Conservation (phyloP, 2,329 filamentous ascomycete species). For the Samsoniella hepiali region DNA sequence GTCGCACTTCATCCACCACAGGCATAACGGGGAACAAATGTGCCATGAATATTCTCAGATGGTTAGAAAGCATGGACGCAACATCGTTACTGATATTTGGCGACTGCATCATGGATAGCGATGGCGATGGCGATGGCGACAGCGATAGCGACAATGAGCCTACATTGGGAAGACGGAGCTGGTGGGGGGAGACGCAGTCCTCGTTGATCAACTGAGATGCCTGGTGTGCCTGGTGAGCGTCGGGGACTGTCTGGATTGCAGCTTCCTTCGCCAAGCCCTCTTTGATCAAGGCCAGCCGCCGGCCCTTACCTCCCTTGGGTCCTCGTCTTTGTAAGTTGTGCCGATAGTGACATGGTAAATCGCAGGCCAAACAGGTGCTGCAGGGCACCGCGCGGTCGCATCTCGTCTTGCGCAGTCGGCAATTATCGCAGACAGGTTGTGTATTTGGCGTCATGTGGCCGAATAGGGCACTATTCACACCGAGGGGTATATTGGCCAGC, state of each 20-base stretch:
- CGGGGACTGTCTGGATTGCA: neutral
- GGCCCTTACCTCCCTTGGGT: slow-evolving; percentile 29
- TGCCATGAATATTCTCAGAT: slow-evolving; percentile 30
- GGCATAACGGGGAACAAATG: slow-evolving; percentile 34
- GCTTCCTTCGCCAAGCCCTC: slow-evolving; percentile 23
- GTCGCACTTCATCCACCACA: slow-evolving; percentile 28
- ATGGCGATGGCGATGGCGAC: neutral
- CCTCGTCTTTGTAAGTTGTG: slow-evolving; percentile 31
- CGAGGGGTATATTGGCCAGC: no score
- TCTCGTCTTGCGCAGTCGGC: slow-evolving; percentile 30
- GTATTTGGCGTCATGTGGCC: slow-evolving; percentile 7
- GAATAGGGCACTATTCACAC: no score
- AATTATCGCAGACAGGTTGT: slow-evolving; percentile 14
- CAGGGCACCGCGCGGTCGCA: slow-evolving; percentile 32
- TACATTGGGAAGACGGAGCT: neutral
- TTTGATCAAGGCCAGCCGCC: slow-evolving; percentile 28
- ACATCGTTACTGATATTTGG: slow-evolving; percentile 14
- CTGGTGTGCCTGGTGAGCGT: slow-evolving; percentile 13
- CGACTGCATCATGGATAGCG: neutral
- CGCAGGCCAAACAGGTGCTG: slow-evolving; percentile 27
- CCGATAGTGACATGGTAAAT: slow-evolving; percentile 31
- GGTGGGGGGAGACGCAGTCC: neutral
- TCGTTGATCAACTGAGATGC: neutral
- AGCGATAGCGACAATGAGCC: neutral
- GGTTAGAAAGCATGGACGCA: slow-evolving; percentile 26